Percentiles rank a stretch among this genome's conserved stretches.
Conservation (phyloP, 225 moss, liverwort and hornwort species). For the Marchantia paleacea region DNA sequence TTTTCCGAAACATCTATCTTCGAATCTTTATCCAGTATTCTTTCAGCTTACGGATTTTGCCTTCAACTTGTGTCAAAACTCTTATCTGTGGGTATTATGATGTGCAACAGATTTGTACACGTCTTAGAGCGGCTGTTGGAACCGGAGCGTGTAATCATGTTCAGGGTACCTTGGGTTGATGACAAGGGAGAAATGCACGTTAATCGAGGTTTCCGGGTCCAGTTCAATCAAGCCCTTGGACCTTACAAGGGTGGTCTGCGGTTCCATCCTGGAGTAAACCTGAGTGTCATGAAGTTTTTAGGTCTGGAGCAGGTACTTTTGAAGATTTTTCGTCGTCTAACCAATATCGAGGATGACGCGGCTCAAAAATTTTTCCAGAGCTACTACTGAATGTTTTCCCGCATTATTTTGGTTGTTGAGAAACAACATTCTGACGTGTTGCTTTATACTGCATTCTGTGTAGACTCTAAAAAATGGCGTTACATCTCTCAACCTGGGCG, state of each 20-base stretch:
- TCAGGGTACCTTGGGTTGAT: conserved; percentile 98
- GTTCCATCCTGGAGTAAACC: conserved; percentile 89
- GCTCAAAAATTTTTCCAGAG: not conserved
- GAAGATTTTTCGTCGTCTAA: not conserved
- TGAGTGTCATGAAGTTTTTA: conserved; percentile 96
- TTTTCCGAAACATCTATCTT: not conserved
- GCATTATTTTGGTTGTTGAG: not conserved
- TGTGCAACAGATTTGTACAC: conserved; percentile 73
- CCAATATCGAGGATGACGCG: not conserved
- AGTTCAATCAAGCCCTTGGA: conserved; percentile 95
- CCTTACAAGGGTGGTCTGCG: conserved; percentile 98
- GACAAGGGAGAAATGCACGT: conserved; percentile 99
- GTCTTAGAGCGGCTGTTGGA: conserved; percentile 96
- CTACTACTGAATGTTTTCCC: not conserved
- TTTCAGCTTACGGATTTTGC: not conserved
- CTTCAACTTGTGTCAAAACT: not conserved
- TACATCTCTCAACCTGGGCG: conserved; percentile 80
- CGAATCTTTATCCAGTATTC: not conserved
- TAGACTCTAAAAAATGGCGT: conserved; percentile 96
- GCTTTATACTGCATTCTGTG: not conserved
- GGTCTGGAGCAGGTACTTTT: conserved; percentile 88
- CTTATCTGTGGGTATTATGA: not conserved
- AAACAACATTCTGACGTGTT: not conserved
- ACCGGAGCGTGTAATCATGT: conserved; percentile 95
- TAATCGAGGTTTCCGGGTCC: conserved; percentile 95